Evolutionary conservation across 1,284 basidiomycete genomes (phyloP).

Genomic region (Sporisorium iseilematis-ciliati): DNA sequence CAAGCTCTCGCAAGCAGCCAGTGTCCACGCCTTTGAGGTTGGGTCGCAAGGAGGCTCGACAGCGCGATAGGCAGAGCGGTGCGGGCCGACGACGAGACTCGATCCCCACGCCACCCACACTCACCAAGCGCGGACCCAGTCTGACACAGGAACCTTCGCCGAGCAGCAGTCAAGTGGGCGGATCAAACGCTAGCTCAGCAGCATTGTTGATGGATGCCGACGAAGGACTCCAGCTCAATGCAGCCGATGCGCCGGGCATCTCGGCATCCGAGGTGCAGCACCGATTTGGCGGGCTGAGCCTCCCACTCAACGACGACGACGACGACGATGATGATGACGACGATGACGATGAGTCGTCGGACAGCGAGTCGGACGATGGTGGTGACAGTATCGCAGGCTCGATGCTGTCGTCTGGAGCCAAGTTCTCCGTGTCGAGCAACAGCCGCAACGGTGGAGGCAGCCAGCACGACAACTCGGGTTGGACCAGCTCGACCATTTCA

Average conservation of each 20-base stretch:
- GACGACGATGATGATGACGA: constrained; percentile 59
- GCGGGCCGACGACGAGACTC: constrained; percentile 53
- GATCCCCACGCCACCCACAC: constrained; percentile 66
- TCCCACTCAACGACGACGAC: constrained; percentile 36
- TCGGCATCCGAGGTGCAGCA: constrained; percentile 25
- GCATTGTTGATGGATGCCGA: constrained; percentile 59
- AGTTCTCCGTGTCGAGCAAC: constrained; percentile 46
- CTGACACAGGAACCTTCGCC: constrained; percentile 26
- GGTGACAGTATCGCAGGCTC: constrained; percentile 34
- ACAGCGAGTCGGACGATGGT: constrained; percentile 44
- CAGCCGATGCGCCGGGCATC: constrained; percentile 14
- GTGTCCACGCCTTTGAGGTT: constrained; percentile 57
- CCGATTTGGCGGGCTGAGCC: constrained; percentile 24
- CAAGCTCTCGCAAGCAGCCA: constrained; percentile 43
- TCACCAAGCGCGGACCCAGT: constrained; percentile 51
- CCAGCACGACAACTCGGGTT: constrained; percentile 43
- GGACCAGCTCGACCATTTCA: constrained; percentile 53
- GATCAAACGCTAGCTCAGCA: constrained; percentile 41
- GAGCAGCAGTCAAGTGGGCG: constrained; percentile 18
- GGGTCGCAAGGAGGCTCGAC: constrained; percentile 40
- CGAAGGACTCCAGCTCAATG: constrained; percentile 48
- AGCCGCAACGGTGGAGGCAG: constrained; percentile 38
- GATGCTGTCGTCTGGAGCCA: constrained; percentile 46
- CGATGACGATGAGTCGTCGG: constrained; percentile 43
- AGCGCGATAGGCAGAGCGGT: constrained; percentile 25